phyloP scores from a whole-genome alignment of 306 rosid species.

The Fragaria ananassa region DNA sequence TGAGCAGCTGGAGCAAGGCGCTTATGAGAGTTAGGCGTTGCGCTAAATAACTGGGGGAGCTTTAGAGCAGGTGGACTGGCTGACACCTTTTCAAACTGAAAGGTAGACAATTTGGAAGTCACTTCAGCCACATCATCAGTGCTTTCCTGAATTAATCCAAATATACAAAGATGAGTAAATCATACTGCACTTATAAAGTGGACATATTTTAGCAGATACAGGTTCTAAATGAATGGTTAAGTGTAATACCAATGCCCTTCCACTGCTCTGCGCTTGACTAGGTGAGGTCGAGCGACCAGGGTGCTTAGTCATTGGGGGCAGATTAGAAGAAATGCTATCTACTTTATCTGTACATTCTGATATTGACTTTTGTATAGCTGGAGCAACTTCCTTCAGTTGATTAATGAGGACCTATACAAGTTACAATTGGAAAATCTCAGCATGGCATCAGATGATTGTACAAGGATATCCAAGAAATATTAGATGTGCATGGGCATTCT shows the following conservation, averaged over 20 bases:
- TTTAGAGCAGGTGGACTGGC: conserved; percentile 81
- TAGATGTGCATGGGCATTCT: conserved; percentile 6
- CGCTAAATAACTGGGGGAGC: conserved; percentile 93
- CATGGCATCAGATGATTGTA: conserved; percentile 5
- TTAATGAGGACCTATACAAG: conserved; percentile 78
- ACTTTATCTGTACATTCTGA: conserved; percentile 95
- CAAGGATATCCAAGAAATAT: conserved; percentile 14
- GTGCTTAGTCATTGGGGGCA: conserved; percentile 65
- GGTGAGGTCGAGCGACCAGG: conserved; percentile 64
- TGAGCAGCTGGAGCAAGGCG: conserved; percentile 59
- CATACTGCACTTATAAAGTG: background rate
- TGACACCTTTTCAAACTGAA: conserved; percentile 83
- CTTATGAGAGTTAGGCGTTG: conserved; percentile 81
- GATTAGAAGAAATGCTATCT: conserved; percentile 61
- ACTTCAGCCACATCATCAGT: conserved; percentile 69
- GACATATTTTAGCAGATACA: conserved; percentile 17
- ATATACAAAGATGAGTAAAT: conserved; percentile 9
- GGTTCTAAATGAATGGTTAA: background rate
- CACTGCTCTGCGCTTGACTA: conserved; percentile 67
- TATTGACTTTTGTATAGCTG: conserved; percentile 84
- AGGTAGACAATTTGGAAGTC: conserved; percentile 63
- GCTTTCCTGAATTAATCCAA: conserved; percentile 57
- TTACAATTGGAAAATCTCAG: conserved; percentile 26
- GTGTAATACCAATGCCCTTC: conserved; percentile 66
- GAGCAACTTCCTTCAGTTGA: conserved; percentile 98